phyloP scores from a whole-genome alignment of 805 yeast genomes.

The Groenewaldozyma salmanticensis region DNA sequence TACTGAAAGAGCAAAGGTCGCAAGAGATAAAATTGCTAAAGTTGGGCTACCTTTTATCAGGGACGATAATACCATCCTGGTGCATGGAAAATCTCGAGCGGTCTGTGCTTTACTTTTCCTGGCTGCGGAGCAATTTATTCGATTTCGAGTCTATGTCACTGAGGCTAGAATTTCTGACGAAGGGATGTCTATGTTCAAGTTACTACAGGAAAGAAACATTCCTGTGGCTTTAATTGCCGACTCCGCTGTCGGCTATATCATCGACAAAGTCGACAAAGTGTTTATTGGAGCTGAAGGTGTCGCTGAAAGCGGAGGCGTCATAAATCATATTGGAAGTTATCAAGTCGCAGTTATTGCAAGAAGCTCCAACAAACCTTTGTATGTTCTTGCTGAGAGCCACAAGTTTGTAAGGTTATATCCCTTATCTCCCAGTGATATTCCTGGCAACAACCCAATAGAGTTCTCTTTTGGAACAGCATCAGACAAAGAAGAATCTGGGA shows the following conservation, averaged over 20 bases:
- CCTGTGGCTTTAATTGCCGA: conserved; percentile 87
- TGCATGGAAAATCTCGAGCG: conserved; percentile 89
- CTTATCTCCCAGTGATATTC: conserved; percentile 83
- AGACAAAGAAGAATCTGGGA: conserved; percentile 11
- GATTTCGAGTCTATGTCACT: conserved; percentile 86
- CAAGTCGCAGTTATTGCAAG: conserved; percentile 91
- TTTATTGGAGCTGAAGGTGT: conserved; percentile 99
- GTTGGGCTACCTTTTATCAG: conserved; percentile 81
- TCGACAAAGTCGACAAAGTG: conserved; percentile 85
- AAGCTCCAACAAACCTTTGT: conserved; percentile 83
- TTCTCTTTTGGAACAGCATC: conserved; percentile 27
- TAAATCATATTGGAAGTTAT: conserved; percentile 84
- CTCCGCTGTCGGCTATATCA: conserved; percentile 85
- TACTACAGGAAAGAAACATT: conserved; percentile 59
- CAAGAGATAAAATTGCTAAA: conserved; percentile 79
- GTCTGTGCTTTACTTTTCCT: conserved; percentile 64
- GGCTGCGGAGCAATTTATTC: conserved; percentile 67
- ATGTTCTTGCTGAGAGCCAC: conserved; percentile 90
- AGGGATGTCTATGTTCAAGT: conserved; percentile 61
- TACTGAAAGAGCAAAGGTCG: conserved; percentile 81
- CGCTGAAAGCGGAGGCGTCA: conserved; percentile 96
- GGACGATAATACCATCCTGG: conserved; percentile 82
- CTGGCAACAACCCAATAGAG: conserved; percentile 44
- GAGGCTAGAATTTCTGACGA: conserved; percentile 83
- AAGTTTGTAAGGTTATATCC: conserved; percentile 96